Conservation (phyloP, 768 basidiomycete genomes). For the Naganishia vaughanmartiniae region DNA sequence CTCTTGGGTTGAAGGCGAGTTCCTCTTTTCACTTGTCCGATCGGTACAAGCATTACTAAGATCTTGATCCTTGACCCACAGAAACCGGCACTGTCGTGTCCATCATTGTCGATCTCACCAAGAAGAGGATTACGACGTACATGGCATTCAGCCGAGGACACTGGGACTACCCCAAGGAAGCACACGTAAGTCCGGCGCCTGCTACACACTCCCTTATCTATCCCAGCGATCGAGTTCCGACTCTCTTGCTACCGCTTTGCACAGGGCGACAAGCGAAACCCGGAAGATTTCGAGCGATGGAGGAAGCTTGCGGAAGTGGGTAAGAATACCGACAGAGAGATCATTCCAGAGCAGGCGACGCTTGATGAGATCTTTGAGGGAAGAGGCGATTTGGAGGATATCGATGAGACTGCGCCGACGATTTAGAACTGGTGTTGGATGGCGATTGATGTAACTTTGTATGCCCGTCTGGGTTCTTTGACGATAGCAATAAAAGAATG, state of each 20-base stretch:
- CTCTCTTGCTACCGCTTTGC: background rate
- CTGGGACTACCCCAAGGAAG: conserved; percentile 30
- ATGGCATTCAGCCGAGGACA: conserved; percentile 34
- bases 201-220: background rate
- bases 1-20: conserved; percentile 32
- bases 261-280: conserved; percentile 37
- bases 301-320: conserved; percentile 33
- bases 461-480: too few species aligned
- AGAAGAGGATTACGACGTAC: conserved; percentile 31
- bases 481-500: too few species aligned
- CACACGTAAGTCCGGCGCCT: conserved; percentile 16
- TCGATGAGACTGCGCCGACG: conserved; percentile 29
- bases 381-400: conserved; percentile 27
- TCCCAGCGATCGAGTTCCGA: background rate
- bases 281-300: conserved; percentile 32
- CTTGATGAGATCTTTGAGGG: conserved; percentile 31
- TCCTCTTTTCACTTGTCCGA: background rate
- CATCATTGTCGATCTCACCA: conserved; percentile 29
- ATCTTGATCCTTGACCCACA: background rate
- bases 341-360: conserved; percentile 32
- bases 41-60: too few species aligned
- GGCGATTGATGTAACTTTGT: too few species aligned
- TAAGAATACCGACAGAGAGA: conserved; percentile 22
- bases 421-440: background rate
- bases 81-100: conserved; percentile 35